Conservation (phyloP, 495 filamentous ascomycete species). For the Aspergillus ellipticus region DNA sequence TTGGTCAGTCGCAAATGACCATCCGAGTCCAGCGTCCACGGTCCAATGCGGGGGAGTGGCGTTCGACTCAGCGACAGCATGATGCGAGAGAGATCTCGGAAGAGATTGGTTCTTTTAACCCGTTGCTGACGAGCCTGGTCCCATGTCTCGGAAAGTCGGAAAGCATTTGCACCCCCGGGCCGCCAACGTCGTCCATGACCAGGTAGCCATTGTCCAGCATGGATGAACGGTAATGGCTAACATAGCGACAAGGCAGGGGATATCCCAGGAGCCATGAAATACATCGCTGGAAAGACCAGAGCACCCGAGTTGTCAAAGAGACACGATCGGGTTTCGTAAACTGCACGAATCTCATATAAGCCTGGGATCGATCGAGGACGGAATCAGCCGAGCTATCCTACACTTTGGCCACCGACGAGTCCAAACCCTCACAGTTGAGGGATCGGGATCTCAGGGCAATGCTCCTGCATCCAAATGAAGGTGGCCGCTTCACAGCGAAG, state of each 20-base stretch:
- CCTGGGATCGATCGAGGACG: not conserved
- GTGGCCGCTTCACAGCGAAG: slow-evolving; percentile 36
- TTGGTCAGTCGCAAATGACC: slow-evolving; percentile 27
- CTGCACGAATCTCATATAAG: not conserved
- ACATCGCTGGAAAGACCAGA: not conserved
- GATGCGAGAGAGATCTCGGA: slow-evolving; percentile 1
- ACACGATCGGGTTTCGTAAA: not conserved
- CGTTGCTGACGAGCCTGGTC: not conserved
- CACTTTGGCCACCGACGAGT: slow-evolving; percentile 18
- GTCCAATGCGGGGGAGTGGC: slow-evolving; percentile 31
- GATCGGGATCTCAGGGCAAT: slow-evolving; percentile 29
- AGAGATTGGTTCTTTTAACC: not conserved
- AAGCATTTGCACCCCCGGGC: not conserved
- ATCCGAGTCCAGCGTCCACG: slow-evolving; percentile 27
- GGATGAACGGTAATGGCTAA: not conserved
- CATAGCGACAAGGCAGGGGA: not conserved
- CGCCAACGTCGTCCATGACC: slow-evolving; percentile 1
- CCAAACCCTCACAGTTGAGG: slow-evolving; percentile 35
- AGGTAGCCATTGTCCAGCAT: not conserved
- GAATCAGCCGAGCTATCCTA: slow-evolving; percentile 8
- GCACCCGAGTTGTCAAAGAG: not conserved
- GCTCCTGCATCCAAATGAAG: slow-evolving; percentile 33
- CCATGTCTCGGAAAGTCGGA: slow-evolving; percentile 4
- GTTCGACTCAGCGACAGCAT: slow-evolving; percentile 30
- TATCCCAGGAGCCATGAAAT: not conserved